Conservation (phyloP, 176 grass and related monocot genomes). For the Oryza nivara region DNA sequence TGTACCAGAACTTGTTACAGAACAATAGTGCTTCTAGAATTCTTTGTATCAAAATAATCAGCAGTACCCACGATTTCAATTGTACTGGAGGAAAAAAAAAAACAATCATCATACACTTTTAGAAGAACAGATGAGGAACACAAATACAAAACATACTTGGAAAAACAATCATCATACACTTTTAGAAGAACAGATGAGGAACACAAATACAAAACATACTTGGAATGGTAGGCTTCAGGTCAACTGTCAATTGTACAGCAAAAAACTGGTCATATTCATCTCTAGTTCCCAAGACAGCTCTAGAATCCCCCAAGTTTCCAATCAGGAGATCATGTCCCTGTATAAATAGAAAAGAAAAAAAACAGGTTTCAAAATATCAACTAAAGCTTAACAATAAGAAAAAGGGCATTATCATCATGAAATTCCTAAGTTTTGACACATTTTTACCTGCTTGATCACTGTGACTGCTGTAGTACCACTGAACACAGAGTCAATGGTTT, state of each 20-base stretch:
- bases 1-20: neutral
- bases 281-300: slow-evolving; percentile 81
- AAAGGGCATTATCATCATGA: slow-evolving; percentile 18
- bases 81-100: slow-evolving; percentile 23
- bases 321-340: slow-evolving; percentile 73
- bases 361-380: neutral
- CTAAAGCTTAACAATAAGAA: slow-evolving; percentile 18
- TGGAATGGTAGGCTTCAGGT: slow-evolving; percentile 81
- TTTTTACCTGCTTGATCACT: slow-evolving; percentile 78
- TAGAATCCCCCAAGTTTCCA: slow-evolving; percentile 78
- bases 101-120: slow-evolving; percentile 32
- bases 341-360: slow-evolving; percentile 37
- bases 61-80: slow-evolving; percentile 7
- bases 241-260: slow-evolving; percentile 71
- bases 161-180: slow-evolving; percentile 25
- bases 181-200: slow-evolving; percentile 18
- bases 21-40: neutral
- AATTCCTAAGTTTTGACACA: neutral
- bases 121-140: slow-evolving; percentile 17
- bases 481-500: slow-evolving; percentile 68
- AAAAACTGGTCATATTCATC: slow-evolving; percentile 54
- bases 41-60: slow-evolving; percentile 17
- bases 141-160: slow-evolving; percentile 59
- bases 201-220: slow-evolving; percentile 49
- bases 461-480: slow-evolving; percentile 95